phyloP scores from a whole-genome alignment of 169 alveolate genomes.

The Plasmodium coatneyi region DNA sequence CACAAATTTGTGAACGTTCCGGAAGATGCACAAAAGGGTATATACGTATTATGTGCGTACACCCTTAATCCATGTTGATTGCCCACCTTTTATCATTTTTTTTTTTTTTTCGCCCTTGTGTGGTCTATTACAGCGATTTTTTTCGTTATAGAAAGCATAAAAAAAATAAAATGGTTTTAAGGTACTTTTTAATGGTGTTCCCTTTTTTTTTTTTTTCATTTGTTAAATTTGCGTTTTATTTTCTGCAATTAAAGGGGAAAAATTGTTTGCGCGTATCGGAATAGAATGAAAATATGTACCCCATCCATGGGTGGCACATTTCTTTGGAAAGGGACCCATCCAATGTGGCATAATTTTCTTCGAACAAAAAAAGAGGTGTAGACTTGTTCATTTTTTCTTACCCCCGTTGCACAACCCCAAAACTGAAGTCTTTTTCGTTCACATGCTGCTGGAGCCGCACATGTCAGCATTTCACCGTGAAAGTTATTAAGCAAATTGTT shows the following conservation, averaged over 20 bases:
- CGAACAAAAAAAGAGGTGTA: not conserved
- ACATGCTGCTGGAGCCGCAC: not conserved
- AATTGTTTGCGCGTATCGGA: not conserved
- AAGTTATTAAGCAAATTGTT: not conserved
- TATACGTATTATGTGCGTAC: not conserved
- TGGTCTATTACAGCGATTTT: not conserved
- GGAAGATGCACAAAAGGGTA: not conserved
- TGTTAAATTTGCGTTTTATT: not conserved
- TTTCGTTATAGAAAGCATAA: not conserved
- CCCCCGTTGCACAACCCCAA: not conserved
- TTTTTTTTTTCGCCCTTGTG: not conserved
- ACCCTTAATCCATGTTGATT: not conserved
- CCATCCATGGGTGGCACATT: not conserved
- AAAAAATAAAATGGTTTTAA: too few relatives aligned
- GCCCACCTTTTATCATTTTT: not conserved
- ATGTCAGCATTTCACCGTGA: not conserved
- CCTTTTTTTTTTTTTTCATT: not conserved
- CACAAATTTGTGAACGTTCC: not conserved
- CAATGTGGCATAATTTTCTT: not conserved
- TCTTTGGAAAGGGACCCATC: not conserved
- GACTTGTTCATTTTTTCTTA: not conserved
- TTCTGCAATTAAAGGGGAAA: not conserved
- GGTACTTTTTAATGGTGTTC: not conserved
- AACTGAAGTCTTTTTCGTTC: not conserved
- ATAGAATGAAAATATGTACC: not conserved